These are phyloP conservation scores for Populus davidiana DNA, from an alignment of 345 rosid genomes.

Conservation along the genomic window DNA sequence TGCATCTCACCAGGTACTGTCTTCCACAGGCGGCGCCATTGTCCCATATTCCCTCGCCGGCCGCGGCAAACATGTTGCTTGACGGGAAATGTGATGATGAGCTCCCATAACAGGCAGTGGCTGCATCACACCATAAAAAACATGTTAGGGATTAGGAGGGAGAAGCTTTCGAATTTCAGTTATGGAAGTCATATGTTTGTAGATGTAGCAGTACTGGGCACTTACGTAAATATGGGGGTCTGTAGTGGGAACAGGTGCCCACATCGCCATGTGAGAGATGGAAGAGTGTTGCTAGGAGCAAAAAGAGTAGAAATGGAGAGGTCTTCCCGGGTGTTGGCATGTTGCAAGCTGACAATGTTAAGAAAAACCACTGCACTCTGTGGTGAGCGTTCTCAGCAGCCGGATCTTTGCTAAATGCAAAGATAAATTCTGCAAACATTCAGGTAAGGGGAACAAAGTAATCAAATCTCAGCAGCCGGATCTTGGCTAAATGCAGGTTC, in stretches of 20 bases:
- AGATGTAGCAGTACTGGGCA: not conserved
- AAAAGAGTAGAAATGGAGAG: not conserved
- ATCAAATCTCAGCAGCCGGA: not conserved
- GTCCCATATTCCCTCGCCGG: slow-evolving; percentile 64
- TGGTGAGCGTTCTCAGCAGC: too few species aligned
- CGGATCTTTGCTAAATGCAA: too few species aligned
- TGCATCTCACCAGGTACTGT: slow-evolving; percentile 50
- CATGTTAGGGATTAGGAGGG: not conserved
- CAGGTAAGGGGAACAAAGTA: not conserved
- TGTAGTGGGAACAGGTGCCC: slow-evolving; percentile 43
- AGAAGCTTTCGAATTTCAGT: not conserved
- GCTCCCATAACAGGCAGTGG: slow-evolving; percentile 52
- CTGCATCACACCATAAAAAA: slow-evolving; percentile 17
- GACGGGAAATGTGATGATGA: slow-evolving; percentile 46
- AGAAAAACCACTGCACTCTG: too few species aligned
- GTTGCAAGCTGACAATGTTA: too few species aligned
- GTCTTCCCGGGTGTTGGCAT: not conserved
- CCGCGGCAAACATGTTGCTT: slow-evolving; percentile 50
- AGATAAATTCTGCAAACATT: not conserved
- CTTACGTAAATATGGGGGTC: slow-evolving; percentile 51
- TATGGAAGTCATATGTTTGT: not conserved
- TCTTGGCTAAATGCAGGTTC: not conserved
- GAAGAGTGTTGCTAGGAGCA: slow-evolving; percentile 1
- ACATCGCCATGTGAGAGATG: slow-evolving; percentile 25
- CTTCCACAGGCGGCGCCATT: slow-evolving; percentile 63